Conservation (phyloP, 257 asterid genomes). For the Rehmannia glutinosa region DNA sequence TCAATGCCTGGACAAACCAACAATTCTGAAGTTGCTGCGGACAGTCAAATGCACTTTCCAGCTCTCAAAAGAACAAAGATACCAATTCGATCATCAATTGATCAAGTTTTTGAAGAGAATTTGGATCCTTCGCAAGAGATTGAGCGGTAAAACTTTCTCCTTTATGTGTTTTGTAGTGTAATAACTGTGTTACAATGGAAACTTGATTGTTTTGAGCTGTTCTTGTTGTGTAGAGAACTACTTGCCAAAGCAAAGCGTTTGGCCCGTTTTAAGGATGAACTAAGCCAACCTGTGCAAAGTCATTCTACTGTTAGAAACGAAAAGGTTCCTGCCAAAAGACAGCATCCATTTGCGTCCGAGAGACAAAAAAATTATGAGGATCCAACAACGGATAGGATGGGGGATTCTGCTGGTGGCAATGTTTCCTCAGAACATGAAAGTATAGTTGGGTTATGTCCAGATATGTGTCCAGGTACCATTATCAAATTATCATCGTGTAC, state of each 20-base stretch:
- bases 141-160: constrained; percentile 47
- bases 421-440: constrained; percentile 43
- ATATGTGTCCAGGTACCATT: constrained; percentile 93
- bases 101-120: constrained; percentile 40
- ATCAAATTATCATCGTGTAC: constrained; percentile 14
- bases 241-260: constrained; percentile 88
- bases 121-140: constrained; percentile 40
- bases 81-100: constrained; percentile 48
- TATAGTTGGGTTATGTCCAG: constrained; percentile 83
- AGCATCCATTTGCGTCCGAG: constrained; percentile 33
- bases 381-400: constrained; percentile 35
- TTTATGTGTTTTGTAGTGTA: background rate
- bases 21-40: constrained; percentile 35
- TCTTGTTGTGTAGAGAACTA: constrained; percentile 52
- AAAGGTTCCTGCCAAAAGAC: constrained; percentile 47
- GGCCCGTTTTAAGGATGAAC: constrained; percentile 85
- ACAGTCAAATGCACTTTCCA: constrained; percentile 39
- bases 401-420: constrained; percentile 40
- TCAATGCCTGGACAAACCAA: constrained; percentile 27
- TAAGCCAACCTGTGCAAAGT: constrained; percentile 41
- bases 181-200: constrained; percentile 5
- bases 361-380: constrained; percentile 39
- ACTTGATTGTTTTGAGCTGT: constrained; percentile 20
- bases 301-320: constrained; percentile 33
- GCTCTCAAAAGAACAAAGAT: constrained; percentile 65